Evolutionary conservation across 306 rosid genomes (phyloP), one percentile per base, ranked within the genome.

Genomic region (Arachis stenosperma): DNA sequence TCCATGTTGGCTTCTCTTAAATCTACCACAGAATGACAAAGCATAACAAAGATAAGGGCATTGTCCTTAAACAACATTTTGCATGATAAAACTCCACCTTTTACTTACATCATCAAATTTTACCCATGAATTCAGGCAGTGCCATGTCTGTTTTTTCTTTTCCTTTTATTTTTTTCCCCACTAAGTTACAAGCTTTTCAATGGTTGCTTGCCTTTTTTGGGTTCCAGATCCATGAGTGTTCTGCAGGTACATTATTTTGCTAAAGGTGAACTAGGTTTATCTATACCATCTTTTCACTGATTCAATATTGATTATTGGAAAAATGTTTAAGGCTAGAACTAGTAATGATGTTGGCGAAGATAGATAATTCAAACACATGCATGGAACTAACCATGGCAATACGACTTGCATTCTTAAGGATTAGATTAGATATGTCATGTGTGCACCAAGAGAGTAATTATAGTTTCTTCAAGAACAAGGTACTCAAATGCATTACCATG

Each of bases 401-500:
- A 61, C 4, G 2, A 50, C 50, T 43, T 22, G 33, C 12, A 55
- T 30, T 65, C 40, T 42, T 12, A 43, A 75, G 65, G 65, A 75
- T 54, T 30, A 44, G 48, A 71, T 2, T 33, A 22, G 27, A 33
- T 33, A 33, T 33, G 3, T 33, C 37, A 2, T 8, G 65, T 55
- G 65, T 65, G 60, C 74, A 58, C 57, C 51, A 57, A 66, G 4
- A 22, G 65, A 55, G 14, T 47, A 65, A 39, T 37, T 46, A 50
- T 60, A 13, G 56, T 30, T 7, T 65, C 53, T 62, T 39, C 47
- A 62, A 57, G 7, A 56, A 37, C 77, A 42, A 47, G 53, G 63
- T n/a, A 39, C 70, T 77, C 43, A 50, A 37, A 54, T 67, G 69
- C 51, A 77, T 79, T 87, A 92, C 97, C 93, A 47, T 76, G 71